Evolutionary conservation across 257 asterid species (phyloP).

Genomic region (Solanum microdontum): DNA sequence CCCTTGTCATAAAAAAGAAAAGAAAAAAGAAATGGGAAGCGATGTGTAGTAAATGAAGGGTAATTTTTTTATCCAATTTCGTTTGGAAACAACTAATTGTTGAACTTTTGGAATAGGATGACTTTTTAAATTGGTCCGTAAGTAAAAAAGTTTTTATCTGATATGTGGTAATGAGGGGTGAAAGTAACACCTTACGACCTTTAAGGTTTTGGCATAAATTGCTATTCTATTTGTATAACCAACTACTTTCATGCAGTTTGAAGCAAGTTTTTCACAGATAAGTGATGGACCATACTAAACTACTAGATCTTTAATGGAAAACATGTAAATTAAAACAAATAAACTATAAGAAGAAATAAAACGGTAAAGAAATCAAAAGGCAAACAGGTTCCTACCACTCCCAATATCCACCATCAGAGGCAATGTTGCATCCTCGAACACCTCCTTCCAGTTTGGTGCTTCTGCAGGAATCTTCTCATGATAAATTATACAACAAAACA

Average conservation of each 20-base stretch:
- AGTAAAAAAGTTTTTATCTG: background rate
- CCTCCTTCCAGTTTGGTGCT: constrained; percentile 72
- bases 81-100: background rate
- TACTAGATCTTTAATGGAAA: background rate
- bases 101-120: background rate
- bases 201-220: background rate
- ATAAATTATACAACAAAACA: background rate
- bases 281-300: background rate
- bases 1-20: no score
- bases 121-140: background rate
- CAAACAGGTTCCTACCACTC: constrained; percentile 37
- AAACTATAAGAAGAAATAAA: background rate
- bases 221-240: background rate
- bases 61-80: no score
- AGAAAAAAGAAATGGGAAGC: background rate
- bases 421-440: constrained; percentile 54
- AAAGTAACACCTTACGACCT: background rate
- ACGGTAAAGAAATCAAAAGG: background rate
- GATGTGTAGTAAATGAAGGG: background rate
- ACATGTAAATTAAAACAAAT: background rate
- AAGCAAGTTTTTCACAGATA: background rate
- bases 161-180: background rate
- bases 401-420: constrained; percentile 96
- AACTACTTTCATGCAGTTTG: background rate
- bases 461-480: constrained; percentile 57